Percentiles rank a stretch among this genome's conserved stretches.
Conservation (phyloP, 2,329 filamentous ascomycete species). For the Talaromyces pinophilus region DNA sequence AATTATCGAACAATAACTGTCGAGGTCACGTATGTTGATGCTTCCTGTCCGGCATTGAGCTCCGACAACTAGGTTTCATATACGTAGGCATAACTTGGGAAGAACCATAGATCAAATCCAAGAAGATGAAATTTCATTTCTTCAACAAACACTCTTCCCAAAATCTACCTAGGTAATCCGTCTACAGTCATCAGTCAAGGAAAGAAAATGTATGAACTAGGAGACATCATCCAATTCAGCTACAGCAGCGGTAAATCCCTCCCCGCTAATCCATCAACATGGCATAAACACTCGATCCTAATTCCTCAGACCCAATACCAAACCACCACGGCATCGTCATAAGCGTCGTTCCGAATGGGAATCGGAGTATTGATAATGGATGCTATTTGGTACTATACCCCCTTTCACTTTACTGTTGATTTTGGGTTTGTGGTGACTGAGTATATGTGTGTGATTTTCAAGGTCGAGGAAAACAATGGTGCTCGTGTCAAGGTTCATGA, state of each 20-base stretch:
- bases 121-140: background rate
- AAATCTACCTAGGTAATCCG: background rate
- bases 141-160: background rate
- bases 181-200: background rate
- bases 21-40: background rate
- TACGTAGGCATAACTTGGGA: conserved; percentile 10
- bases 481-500: conserved; percentile 19
- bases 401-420: background rate
- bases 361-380: conserved; percentile 16
- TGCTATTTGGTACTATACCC: conserved; percentile 12
- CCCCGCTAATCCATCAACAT: background rate
- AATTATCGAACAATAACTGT: background rate
- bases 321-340: conserved; percentile 21
- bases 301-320: background rate
- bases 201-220: conserved; percentile 11
- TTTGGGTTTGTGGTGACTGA: background rate
- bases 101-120: background rate
- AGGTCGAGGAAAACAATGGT: conserved; percentile 18
- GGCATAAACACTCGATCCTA: background rate
- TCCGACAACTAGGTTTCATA: background rate
- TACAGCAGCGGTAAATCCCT: conserved; percentile 8
- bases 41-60: background rate
- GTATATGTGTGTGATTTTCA: background rate
- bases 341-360: conserved; percentile 9
- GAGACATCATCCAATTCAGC: conserved; percentile 21